Percentiles rank a stretch among this genome's conserved stretches.
These are phyloP conservation scores for Dryas octopetala DNA, from an alignment of 306 rosid species.

Conservation along the genomic window DNA sequence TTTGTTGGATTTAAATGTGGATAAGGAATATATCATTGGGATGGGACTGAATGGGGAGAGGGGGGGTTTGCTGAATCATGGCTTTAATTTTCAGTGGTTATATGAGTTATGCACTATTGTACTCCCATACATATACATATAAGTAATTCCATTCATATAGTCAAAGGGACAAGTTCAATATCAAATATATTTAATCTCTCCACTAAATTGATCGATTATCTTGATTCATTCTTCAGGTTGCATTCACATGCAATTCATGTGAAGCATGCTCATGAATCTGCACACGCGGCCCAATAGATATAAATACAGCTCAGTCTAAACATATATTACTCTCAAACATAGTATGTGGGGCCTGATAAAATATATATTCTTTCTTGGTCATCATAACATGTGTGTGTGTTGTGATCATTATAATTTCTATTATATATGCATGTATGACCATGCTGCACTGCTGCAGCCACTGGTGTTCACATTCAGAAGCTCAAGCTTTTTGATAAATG, in stretches of 20 bases:
- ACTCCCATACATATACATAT: no score
- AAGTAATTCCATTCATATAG: no score
- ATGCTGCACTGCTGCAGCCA: background rate
- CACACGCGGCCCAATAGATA: background rate
- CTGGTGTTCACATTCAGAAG: background rate
- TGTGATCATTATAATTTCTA: no score
- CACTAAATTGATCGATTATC: slow-evolving; percentile 15
- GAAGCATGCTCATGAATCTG: slow-evolving; percentile 13
- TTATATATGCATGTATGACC: background rate
- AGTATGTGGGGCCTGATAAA: background rate
- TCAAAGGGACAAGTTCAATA: no score
- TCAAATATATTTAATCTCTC: no score
- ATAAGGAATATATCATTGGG: no score
- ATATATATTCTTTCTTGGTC: background rate
- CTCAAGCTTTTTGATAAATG: background rate
- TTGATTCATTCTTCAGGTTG: slow-evolving; percentile 11
- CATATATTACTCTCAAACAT: background rate
- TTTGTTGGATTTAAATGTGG: no score
- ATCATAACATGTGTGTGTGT: background rate
- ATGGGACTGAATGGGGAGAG: no score
- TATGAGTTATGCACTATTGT: no score
- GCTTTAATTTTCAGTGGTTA: no score
- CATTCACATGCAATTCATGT: slow-evolving; percentile 44
- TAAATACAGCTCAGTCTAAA: background rate
- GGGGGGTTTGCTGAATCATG: no score